Percentiles rank a stretch among this genome's conserved stretches.
Evolutionary conservation across 768 basidiomycete species (phyloP).

Genomic region (Kwoniella sp.): DNA sequence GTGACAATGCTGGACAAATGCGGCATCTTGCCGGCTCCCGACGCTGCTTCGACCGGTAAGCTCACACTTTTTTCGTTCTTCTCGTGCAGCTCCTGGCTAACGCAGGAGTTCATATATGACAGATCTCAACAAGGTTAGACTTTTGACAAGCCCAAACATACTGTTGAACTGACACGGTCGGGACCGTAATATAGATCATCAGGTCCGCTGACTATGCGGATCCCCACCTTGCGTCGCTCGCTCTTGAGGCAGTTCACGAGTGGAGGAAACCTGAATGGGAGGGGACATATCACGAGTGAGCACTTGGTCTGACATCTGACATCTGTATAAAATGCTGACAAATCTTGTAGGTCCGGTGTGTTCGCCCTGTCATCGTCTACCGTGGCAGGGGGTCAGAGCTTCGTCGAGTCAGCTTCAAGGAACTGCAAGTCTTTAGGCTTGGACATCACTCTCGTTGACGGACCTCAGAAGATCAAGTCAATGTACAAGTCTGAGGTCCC

Average conservation of each 20-base stretch:
- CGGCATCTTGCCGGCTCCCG: constrained; percentile 65
- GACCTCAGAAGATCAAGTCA: constrained; percentile 53
- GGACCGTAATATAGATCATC: constrained; percentile 35
- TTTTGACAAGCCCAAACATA: not conserved
- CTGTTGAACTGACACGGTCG: not conserved
- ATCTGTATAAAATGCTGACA: not conserved
- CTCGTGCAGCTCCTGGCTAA: not conserved
- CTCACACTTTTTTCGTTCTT: constrained; percentile 18
- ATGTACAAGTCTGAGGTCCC: constrained; percentile 55
- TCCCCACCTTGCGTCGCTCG: constrained; percentile 59
- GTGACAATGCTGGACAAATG: constrained; percentile 76
- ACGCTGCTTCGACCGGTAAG: constrained; percentile 65
- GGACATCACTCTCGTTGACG: constrained; percentile 53
- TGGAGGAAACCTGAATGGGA: constrained; percentile 63
- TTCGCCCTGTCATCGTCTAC: constrained; percentile 55
- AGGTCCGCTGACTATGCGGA: constrained; percentile 50
- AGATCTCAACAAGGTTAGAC: constrained; percentile 35
- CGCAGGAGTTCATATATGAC: not conserved
- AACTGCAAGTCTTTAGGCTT: constrained; percentile 65
- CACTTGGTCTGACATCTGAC: constrained; percentile 19
- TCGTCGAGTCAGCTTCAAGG: constrained; percentile 58
- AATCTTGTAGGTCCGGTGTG: constrained; percentile 56
- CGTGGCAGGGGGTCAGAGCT: constrained; percentile 48
- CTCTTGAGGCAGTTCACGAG: constrained; percentile 66
- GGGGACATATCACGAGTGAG: constrained; percentile 72